Base-by-base conservation (phyloP, 768 basidiomycete species). In the Cytidiella melzeri region DNA sequence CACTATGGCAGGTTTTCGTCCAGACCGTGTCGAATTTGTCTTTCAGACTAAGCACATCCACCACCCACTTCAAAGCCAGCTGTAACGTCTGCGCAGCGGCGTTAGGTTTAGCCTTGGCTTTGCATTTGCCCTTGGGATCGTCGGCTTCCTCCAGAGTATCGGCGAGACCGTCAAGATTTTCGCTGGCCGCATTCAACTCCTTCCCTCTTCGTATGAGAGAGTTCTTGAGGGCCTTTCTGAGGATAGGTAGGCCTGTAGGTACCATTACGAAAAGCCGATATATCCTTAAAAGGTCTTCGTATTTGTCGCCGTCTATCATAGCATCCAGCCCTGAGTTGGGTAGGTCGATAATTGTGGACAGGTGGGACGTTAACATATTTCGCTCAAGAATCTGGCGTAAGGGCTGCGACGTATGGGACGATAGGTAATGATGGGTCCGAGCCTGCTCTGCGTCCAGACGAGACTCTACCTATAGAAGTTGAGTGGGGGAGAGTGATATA, bases 61-160 rank as follows among this genome's bases (percentile, higher is more conserved):
- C 84, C 0, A 98, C 95, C 96, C 96, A 99, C 62, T 81, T 83
- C 47, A 95, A 69, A 4, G 95, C 96, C 24, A 79, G 59, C 11
- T 69, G 64, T 19, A 83, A 66, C 0, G 81, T 69, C 49, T 83
- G 76, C 6, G 71, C 61, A 6, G 57, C 70, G 5, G 68, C 67
- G 11, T 38, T 38, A 13, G 23, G 19, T 51, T 69, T 60, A 37
- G 69, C 64, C 49, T 72, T 77, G 52, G 63, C 71, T 66, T 76
- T 84, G 21, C 71, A 74, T 69, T 76, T 89, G 47, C 66, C 75
- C 57, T 72, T 76, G 18, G 64, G 63, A 10, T 63, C 54, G 10
- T 58, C 59, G 23, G 68, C 65, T 4, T 67, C 71, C 0, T 65
- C 69, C 1, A 62, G 66, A 7, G 51, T 56, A 5, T 63, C 68